A percentile compares a stretch with the other conserved stretches of the same genome.
These are phyloP conservation scores for Fusarium sp. DNA, from an alignment of 2,329 filamentous ascomycete species.

Conservation along the genomic window DNA sequence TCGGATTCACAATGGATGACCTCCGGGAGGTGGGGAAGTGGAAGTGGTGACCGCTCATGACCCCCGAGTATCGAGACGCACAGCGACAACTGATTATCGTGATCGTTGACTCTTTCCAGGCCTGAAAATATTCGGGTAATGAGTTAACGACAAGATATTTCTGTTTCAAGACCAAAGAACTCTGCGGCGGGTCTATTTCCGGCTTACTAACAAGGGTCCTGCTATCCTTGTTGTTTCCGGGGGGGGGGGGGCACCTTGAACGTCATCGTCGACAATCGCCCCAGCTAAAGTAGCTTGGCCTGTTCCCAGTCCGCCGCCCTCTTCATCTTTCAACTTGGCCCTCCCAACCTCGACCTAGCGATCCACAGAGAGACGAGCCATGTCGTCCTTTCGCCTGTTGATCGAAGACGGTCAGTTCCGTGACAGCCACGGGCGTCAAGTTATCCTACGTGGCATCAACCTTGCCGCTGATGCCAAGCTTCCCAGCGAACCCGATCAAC, in stretches of 20 bases:
- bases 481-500: slow-evolving; percentile 80
- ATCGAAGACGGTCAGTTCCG: slow-evolving; percentile 89
- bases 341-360: slow-evolving; percentile 12
- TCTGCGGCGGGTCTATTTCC: not conserved
- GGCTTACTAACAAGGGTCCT: slow-evolving; percentile 35
- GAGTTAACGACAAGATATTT: not conserved
- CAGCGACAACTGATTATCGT: not conserved
- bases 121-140: not conserved
- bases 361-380: slow-evolving; percentile 49
- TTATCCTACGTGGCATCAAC: slow-evolving; percentile 93
- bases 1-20: slow-evolving; percentile 26
- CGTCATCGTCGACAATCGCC: slow-evolving; percentile 34
- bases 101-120: not conserved
- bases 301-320: slow-evolving; percentile 27
- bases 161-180: not conserved
- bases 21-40: slow-evolving; percentile 34
- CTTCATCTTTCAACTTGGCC: slow-evolving; percentile 7
- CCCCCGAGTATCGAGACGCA: not conserved
- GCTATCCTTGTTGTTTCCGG: slow-evolving; percentile 4
- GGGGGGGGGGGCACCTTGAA: slow-evolving; percentile 32
- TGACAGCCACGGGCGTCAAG: slow-evolving; percentile 81
- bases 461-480: slow-evolving; percentile 90
- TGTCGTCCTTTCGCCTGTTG: slow-evolving; percentile 78
- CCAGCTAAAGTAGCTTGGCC: slow-evolving; percentile 29
- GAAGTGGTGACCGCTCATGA: slow-evolving; percentile 1